Base-by-base conservation (phyloP, 2,329 filamentous ascomycete species). In the Pseudonectria foliicola region DNA sequence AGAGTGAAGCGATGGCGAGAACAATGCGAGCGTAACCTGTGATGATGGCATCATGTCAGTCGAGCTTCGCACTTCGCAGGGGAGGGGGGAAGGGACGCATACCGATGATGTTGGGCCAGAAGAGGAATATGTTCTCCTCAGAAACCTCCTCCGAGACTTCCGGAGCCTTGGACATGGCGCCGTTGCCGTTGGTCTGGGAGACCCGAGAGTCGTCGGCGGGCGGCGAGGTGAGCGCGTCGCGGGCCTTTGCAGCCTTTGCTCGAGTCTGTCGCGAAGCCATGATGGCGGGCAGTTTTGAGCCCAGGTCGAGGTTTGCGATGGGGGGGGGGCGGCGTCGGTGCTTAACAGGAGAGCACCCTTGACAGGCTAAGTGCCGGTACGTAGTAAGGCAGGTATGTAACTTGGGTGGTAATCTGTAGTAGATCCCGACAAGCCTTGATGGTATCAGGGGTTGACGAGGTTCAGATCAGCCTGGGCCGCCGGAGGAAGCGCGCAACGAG, bases 1-100 rank as follows among this genome's bases (percentile, higher is more conserved):
- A 95, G 48, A 98, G 80, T 18, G 92, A 95, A 31, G 85, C 86
- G 53, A 95, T 68, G 51, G 89, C 88, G 48, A 90, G 75, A 45
- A 90, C 66, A 55, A 92, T 82, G 53, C 85, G 80, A 38, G 67
- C 72, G 62, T 90, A 90, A 48, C 85, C 85, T 88, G 45, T 4
- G 25, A 25, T n/a, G n/a, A 36, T 21, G 34, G 25, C 35, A 29
- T 30, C 33, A 44, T 13, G 46, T 52, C 36, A 46, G 41, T 25
- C 23, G 33, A 23, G 24, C 25, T 30, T 35, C 30, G 27, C 34
- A 10, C 31, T n/a, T 26, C 11, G 12, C 31, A 36, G 31, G 10
- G 7, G 21, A 11, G 27, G 31, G 24, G 6, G 25, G 24, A 29
- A 16, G 25, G 30, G 13, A 30, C 21, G 35, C 73, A 46, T 67